These are phyloP conservation scores for Cladosporium sphaerospermum DNA, from an alignment of 2,329 filamentous ascomycete species.

Conservation along the genomic window DNA sequence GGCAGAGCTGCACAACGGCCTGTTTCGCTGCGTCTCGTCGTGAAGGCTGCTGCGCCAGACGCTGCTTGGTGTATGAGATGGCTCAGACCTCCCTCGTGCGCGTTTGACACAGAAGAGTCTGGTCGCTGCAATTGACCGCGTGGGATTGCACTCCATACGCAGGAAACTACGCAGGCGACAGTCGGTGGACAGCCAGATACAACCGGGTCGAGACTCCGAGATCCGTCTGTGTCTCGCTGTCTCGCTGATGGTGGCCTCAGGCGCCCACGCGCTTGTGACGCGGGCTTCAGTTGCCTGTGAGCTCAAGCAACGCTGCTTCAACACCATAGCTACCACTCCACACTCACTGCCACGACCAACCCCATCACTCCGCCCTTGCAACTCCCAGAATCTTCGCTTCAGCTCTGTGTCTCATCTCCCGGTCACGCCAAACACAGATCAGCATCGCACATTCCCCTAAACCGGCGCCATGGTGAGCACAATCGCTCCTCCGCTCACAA, in stretches of 20 bases:
- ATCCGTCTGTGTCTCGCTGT: not conserved
- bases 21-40: slow-evolving; percentile 5
- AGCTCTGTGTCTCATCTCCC: not conserved
- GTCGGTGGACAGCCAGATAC: not conserved
- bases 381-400: not conserved
- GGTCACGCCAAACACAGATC: not conserved
- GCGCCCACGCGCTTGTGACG: not conserved
- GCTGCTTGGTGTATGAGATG: not conserved
- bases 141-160: too few species aligned
- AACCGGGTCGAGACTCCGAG: not conserved
- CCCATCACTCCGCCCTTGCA: not conserved
- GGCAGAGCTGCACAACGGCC: slow-evolving; percentile 9
- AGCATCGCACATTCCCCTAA: slow-evolving; percentile 10
- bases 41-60: not conserved
- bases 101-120: not conserved
- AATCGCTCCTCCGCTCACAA: not conserved
- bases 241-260: not conserved
- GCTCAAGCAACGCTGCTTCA: not conserved
- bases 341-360: not conserved
- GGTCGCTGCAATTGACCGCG: too few species aligned
- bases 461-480: slow-evolving; percentile 24
- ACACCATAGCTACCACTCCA: not conserved
- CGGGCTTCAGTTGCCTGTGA: not conserved
- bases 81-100: not conserved
- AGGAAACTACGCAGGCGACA: not conserved